Percentiles rank a stretch among this genome's conserved stretches.
Conservation (phyloP, 345 rosid species). For the Populus nigra region DNA sequence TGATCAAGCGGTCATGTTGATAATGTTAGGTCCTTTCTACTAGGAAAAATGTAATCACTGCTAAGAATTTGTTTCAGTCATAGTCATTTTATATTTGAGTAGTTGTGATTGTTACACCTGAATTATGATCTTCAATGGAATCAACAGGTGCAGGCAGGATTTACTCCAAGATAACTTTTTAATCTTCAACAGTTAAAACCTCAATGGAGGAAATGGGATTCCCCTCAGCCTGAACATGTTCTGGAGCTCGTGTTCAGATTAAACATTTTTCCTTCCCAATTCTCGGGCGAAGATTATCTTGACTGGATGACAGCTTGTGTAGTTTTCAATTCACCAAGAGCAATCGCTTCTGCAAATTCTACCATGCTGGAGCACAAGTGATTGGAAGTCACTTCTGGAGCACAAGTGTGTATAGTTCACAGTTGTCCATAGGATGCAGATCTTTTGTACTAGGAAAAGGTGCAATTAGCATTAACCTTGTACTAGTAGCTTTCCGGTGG, state of each 20-base stretch:
- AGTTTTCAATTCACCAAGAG: not conserved
- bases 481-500: not conserved
- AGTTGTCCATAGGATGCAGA: not conserved
- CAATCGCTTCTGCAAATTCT: not conserved
- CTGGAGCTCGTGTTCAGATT: not conserved
- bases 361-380: not conserved
- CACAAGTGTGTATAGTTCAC: not conserved
- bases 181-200: not conserved
- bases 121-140: not conserved
- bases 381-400: not conserved
- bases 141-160: constrained; percentile 13
- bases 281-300: not conserved
- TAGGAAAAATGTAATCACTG: not conserved
- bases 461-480: not conserved
- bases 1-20: not conserved
- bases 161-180: not conserved
- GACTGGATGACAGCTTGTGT: not conserved
- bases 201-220: not conserved
- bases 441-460: not conserved
- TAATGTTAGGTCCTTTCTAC: not conserved
- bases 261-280: not conserved
- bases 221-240: not conserved
- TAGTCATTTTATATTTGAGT: not conserved
- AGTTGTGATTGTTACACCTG: not conserved
- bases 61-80: not conserved